Percentiles rank a stretch among this genome's conserved stretches.
Evolutionary conservation across 352 stramenopile species (phyloP).

Genomic region (Pythium aphanidermatum): DNA sequence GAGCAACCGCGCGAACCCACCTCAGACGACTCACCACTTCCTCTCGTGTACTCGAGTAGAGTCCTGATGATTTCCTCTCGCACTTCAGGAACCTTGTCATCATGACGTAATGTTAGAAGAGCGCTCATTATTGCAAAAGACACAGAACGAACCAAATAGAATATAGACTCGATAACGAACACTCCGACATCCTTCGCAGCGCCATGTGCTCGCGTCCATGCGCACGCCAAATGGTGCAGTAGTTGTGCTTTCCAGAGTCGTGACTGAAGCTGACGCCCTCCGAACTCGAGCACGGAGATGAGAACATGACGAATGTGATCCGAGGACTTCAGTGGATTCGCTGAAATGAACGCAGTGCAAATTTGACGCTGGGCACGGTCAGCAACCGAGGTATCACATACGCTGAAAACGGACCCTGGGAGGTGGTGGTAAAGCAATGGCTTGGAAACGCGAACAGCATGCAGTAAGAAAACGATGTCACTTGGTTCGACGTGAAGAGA

Average conservation of each 20-base stretch:
- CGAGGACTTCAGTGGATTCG: too few relatives aligned
- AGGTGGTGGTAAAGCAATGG: conserved; percentile 67
- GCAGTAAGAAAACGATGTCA: conserved; percentile 64
- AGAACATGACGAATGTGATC: conserved; percentile 4
- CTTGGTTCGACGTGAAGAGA: conserved; percentile 33
- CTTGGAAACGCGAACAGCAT: conserved; percentile 69
- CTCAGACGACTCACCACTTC: conserved; percentile 6
- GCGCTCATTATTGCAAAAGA: conserved; percentile 10
- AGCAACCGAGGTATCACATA: too few relatives aligned
- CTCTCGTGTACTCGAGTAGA: conserved; percentile 7
- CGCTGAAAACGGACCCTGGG: background rate
- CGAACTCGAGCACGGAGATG: conserved; percentile 42
- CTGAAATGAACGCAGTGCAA: conserved; percentile 40
- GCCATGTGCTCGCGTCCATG: conserved; percentile 36
- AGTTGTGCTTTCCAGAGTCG: conserved; percentile 72
- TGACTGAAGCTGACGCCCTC: conserved; percentile 58
- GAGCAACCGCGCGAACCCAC: background rate
- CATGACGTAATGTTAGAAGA: too few relatives aligned
- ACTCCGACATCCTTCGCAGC: background rate
- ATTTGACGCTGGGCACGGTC: conserved; percentile 17
- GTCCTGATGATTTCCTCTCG: conserved; percentile 12
- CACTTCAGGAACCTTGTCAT: conserved; percentile 13
- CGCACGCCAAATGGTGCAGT: conserved; percentile 65
- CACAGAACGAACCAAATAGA: conserved; percentile 8
- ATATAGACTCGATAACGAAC: conserved; percentile 8